Evolutionary conservation across 2,329 filamentous ascomycete genomes (phyloP).

Genomic region (Dactylellina cionopaga): DNA sequence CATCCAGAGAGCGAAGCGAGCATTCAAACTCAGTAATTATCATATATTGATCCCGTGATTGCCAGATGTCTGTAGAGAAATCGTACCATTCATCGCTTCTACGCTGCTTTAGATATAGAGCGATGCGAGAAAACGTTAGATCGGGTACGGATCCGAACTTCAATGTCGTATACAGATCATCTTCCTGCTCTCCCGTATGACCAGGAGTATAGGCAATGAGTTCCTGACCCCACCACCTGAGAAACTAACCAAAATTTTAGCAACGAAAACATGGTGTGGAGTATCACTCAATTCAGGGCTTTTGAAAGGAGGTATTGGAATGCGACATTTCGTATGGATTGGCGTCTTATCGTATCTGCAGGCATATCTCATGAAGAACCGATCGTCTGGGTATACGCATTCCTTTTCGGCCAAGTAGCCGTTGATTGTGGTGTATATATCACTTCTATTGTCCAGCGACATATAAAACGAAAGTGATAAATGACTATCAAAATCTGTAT

Average conservation of each 20-base stretch:
- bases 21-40: neutral
- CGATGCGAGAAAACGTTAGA: constrained; percentile 5
- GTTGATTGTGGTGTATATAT: constrained; percentile 13
- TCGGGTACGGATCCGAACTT: neutral
- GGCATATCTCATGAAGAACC: neutral
- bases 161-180: neutral
- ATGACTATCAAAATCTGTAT: neutral
- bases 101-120: neutral
- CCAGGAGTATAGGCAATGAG: neutral
- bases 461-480: neutral
- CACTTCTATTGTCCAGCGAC: constrained; percentile 5
- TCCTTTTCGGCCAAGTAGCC: neutral
- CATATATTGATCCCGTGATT: neutral
- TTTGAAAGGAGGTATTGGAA: neutral
- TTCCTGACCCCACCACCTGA: neutral
- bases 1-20: neutral
- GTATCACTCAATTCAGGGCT: neutral
- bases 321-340: neutral
- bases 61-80: too few species aligned
- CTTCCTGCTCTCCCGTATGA: neutral
- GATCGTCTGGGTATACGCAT: neutral
- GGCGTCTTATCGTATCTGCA: neutral
- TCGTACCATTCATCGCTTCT: neutral
- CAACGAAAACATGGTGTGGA: neutral
- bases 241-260: constrained; percentile 1